These are phyloP conservation scores for Dendrobium officinale DNA, from an alignment of 106 monocot species.

Conservation along the genomic window DNA sequence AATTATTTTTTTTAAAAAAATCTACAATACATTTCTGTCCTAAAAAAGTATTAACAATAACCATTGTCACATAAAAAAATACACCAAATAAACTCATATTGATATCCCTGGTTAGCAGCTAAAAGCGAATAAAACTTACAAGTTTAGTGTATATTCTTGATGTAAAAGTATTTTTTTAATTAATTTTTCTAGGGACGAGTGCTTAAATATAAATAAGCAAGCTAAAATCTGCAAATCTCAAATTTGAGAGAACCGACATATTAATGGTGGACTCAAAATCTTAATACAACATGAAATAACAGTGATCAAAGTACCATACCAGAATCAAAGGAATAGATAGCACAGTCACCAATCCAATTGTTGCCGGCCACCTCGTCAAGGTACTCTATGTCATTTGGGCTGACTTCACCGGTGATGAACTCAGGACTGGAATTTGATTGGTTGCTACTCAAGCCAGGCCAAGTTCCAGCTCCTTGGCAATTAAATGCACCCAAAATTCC, in stretches of 20 bases:
- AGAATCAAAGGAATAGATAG: constrained; percentile 29
- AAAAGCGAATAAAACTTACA: neutral
- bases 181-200: neutral
- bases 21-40: too few relatives aligned
- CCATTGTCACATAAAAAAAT: too few relatives aligned
- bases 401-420: constrained; percentile 16
- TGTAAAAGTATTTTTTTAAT: neutral
- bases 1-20: too few relatives aligned
- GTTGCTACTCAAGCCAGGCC: constrained; percentile 19
- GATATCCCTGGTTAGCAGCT: too few relatives aligned
- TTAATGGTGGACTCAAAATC: neutral
- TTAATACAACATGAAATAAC: neutral
- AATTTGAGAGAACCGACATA: neutral
- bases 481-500: constrained; percentile 44
- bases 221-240: neutral
- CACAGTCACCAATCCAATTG: constrained; percentile 34
- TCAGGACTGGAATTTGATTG: neutral
- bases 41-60: too few relatives aligned
- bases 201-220: neutral
- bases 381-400: constrained; percentile 23
- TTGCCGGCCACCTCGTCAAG: constrained; percentile 31
- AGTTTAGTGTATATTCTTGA: neutral
- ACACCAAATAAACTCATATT: too few relatives aligned
- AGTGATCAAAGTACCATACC: constrained; percentile 11
- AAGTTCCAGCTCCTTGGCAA: constrained; percentile 51